Evolutionary conservation across 2,329 filamentous ascomycete genomes (phyloP), one percentile per base, ranked within the genome.

Genomic region (Diaporthe vaccinii): DNA sequence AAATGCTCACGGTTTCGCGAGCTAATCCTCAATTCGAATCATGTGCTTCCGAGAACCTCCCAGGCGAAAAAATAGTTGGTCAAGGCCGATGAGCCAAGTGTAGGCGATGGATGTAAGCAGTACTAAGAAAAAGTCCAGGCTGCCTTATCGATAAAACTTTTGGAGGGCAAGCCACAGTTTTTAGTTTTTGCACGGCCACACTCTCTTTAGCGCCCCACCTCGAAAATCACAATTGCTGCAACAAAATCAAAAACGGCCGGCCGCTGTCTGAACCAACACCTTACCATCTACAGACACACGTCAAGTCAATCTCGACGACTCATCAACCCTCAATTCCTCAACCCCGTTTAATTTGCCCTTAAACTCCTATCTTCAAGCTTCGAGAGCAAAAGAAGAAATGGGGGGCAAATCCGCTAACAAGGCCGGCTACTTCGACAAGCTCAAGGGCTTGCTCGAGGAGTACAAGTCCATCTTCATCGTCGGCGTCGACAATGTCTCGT

Each of bases 401-500:
- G 96, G 95, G 95, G 96, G 95, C 95, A 98, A 95, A 91, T 91
- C 94, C 84, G 91, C 90, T 85, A 96, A 93, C 93, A 99, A 98
- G 93, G 92, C 95, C 87, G 94, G 86, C 83, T 98, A 99, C 93
- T 99, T 99, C 91, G 96, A 98, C 88, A 98, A 98, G 95, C 95
- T 99, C 87, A 98, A 98, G 93, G 87, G 87, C 88, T 93, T 98
- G 87, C 93, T 99, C 87, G 95, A 98, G 91, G 93, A 95, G 87
- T 98, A 97, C 94, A 92, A 92, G 87, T 96, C 94, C 85, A 94
- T 98, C 90, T 98, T 99, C 95, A 96, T 99, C 87, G 96, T 98
- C 87, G 85, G 92, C 85, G 93, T 96, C 85, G 95, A 98, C 95
- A 99, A 98, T 99, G 97, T 99, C 93, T 95, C 93, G 88, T 99